Base-by-base conservation (phyloP, 1,139 yeast genomes). In the Pichia sp. region DNA sequence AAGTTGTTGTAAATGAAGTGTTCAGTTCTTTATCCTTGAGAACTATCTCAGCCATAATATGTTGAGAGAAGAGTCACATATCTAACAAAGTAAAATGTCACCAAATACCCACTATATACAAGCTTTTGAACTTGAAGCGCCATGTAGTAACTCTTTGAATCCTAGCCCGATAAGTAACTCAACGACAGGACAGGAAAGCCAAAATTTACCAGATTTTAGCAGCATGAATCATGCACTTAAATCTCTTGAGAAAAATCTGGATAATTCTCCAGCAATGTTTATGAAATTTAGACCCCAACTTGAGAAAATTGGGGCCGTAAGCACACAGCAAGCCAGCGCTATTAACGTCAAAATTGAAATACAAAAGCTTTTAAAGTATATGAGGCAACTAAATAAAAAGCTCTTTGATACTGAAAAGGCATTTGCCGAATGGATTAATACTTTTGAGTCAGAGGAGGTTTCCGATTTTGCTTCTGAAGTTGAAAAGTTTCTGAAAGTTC, bases 281-380 rank as follows among this genome's bases (percentile, higher is more conserved):
- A 7, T 43, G 13, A 46, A n/a, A 10, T 31, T 50, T 16, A 44
- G 55, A 30, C 54, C 56, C n/a, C 38, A 44, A 8, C 43, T 59
- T n/a, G 61, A 59, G 40, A 59, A 59, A 45, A 1, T 56, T 16
- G 61, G 61, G 13, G 59, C 59, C 1, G 41, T 59, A 5, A 43
- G 16, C 11, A 50, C 56, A 7, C 50, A 49, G 3, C 52, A 51
- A 2, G 45, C 52, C 8, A 52, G 49, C 16, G 55, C 53, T 6
- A 15, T 15, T 3, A 50, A 36, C 29, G 5, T 54, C 5, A 51
- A 29, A 46, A 13, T n/a, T 5, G 49, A 54, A 11, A 34, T 54
- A 10, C 43, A 46, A 11, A 46, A 51, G 11, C 10, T 51, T 2
- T n/a, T 46, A 2, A 52, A 45, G 13, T 42, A 48, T 15, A 40